Conservation (phyloP, 345 rosid species). For the Jatropha curcas region DNA sequence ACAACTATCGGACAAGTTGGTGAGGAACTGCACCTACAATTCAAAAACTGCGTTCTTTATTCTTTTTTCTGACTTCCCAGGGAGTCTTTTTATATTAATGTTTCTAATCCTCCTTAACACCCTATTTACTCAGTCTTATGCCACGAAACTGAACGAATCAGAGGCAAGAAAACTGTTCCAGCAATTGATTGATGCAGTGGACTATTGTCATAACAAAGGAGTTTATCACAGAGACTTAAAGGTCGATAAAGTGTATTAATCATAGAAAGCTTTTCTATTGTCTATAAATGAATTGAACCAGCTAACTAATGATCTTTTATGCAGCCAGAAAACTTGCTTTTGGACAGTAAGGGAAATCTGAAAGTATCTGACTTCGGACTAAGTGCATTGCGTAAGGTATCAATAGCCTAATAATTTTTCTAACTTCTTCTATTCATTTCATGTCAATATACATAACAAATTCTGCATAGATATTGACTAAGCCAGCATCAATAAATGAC, state of each 20-base stretch:
- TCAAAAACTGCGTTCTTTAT: no score
- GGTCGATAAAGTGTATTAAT: conserved; percentile 33
- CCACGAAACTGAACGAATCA: conserved; percentile 53
- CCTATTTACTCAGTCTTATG: conserved; percentile 42
- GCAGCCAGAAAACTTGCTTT: conserved; percentile 88
- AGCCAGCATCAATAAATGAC: conserved; percentile 23
- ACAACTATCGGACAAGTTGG: conserved; percentile 83
- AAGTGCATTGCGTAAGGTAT: conserved; percentile 72
- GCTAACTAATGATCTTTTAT: conserved; percentile 13
- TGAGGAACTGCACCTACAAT: conserved; percentile 27
- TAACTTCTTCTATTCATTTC: conserved; percentile 10
- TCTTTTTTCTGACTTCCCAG: background rate
- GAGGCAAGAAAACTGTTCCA: conserved; percentile 84
- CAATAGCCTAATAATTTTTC: background rate
- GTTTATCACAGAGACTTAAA: conserved; percentile 91
- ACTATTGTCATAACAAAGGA: conserved; percentile 79
- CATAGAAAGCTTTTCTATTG: background rate
- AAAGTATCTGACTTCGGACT: conserved; percentile 90
- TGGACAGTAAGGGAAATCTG: conserved; percentile 68
- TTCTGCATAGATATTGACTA: background rate
- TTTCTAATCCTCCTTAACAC: conserved; percentile 1
- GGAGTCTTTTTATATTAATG: background rate
- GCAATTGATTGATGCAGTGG: conserved; percentile 83
- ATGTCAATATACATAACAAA: background rate
- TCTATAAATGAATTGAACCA: background rate